phyloP scores from a whole-genome alignment of 176 grass and related monocot genomes.

The Oryza officinalis region DNA sequence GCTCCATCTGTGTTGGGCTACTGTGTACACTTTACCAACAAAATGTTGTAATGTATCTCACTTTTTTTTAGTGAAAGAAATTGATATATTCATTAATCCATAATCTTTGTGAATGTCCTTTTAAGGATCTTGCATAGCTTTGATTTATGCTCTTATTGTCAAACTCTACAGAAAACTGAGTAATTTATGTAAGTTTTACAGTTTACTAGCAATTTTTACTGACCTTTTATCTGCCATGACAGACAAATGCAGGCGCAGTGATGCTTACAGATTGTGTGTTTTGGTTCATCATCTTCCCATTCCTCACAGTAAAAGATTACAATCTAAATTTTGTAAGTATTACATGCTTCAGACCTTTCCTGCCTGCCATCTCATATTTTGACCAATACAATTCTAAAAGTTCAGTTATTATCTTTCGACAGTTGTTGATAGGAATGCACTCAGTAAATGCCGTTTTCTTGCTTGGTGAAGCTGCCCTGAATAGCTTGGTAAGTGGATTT shows the following conservation, averaged over 20 bases:
- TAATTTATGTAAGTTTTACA: not conserved
- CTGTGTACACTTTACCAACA: not conserved
- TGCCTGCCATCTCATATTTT: not conserved
- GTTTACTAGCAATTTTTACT: not conserved
- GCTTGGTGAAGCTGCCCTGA: conserved; percentile 80
- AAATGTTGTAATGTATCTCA: not conserved
- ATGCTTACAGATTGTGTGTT: conserved; percentile 96
- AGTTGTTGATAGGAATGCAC: conserved; percentile 93
- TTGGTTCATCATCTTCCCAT: conserved; percentile 98
- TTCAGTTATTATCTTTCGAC: not conserved
- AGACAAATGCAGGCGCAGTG: conserved; percentile 96
- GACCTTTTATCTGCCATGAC: conserved; percentile 32
- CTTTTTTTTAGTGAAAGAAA: not conserved
- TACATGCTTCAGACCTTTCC: not conserved
- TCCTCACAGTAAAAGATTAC: conserved; percentile 88
- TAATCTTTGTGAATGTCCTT: conserved; percentile 9
- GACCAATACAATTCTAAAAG: not conserved
- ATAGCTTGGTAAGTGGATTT: conserved; percentile 65
- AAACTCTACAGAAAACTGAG: not conserved
- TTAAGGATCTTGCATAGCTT: not conserved
- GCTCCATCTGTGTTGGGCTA: not conserved
- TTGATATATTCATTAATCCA: not conserved
- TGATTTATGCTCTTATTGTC: not conserved
- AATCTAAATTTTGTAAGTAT: conserved; percentile 77
- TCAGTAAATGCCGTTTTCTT: conserved; percentile 87